phyloP scores from a whole-genome alignment of 2,329 filamentous ascomycete species.

The Fusarium setosum region DNA sequence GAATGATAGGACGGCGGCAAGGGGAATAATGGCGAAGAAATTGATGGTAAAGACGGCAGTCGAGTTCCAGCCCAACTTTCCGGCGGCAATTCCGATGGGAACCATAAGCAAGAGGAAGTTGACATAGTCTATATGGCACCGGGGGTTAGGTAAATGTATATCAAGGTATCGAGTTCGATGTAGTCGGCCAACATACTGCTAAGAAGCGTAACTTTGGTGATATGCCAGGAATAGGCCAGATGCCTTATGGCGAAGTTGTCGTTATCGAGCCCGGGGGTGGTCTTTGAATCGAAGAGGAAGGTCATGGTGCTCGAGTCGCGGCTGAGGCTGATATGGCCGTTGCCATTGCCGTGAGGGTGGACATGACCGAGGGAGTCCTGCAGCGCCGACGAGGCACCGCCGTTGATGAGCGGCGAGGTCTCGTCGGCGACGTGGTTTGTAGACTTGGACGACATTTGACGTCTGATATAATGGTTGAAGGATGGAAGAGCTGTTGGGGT shows the following conservation, averaged over 20 bases:
- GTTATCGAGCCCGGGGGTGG: conserved; percentile 65
- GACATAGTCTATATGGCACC: conserved; percentile 60
- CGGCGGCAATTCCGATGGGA: conserved; percentile 77
- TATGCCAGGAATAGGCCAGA: conserved; percentile 63
- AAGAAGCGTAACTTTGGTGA: conserved; percentile 67
- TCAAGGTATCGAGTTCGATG: background rate
- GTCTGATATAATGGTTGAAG: conserved; percentile 40
- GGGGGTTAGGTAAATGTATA: conserved; percentile 16
- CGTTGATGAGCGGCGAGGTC: conserved; percentile 56
- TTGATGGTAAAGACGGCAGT: conserved; percentile 80
- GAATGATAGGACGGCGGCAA: conserved; percentile 79
- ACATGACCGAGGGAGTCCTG: conserved; percentile 25
- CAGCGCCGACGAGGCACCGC: conserved; percentile 43
- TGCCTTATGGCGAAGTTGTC: conserved; percentile 57
- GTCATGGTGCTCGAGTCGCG: conserved; percentile 36
- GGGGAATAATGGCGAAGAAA: conserved; percentile 83
- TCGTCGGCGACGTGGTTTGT: conserved; percentile 47
- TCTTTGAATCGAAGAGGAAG: conserved; percentile 62
- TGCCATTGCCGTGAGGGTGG: conserved; percentile 23
- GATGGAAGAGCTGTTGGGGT: conserved; percentile 40
- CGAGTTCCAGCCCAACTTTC: conserved; percentile 70
- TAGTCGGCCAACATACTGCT: conserved; percentile 61
- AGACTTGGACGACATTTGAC: conserved; percentile 48
- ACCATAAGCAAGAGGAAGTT: conserved; percentile 81
- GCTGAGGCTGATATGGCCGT: conserved; percentile 38